phyloP scores from a whole-genome alignment of 2,329 filamentous ascomycete species.

The Sodiomyces alkalinus region DNA sequence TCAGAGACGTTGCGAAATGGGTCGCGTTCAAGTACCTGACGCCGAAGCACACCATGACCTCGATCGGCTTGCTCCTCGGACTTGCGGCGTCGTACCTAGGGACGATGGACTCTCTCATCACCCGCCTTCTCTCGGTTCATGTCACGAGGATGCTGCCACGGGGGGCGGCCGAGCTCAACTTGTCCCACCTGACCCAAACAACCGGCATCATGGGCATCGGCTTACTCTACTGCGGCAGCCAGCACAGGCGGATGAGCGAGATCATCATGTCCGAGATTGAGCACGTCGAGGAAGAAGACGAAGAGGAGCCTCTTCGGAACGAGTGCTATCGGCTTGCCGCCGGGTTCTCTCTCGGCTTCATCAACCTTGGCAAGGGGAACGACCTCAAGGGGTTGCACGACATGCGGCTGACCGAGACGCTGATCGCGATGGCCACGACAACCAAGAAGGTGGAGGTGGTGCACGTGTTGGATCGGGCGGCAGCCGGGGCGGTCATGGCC shows the following conservation, averaged over 20 bases:
- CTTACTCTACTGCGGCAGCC: slow-evolving; percentile 82
- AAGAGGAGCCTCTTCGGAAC: slow-evolving; percentile 73
- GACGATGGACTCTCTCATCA: slow-evolving; percentile 94
- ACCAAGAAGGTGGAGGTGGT: slow-evolving; percentile 85
- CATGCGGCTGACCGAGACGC: slow-evolving; percentile 80
- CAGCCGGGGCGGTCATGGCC: slow-evolving; percentile 83
- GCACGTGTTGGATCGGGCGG: slow-evolving; percentile 83
- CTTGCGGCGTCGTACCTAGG: slow-evolving; percentile 88
- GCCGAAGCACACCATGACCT: slow-evolving; percentile 98
- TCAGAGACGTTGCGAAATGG: slow-evolving; percentile 94
- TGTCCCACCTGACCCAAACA: slow-evolving; percentile 86
- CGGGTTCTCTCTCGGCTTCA: slow-evolving; percentile 83
- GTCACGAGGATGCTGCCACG: slow-evolving; percentile 87
- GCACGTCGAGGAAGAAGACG: slow-evolving; percentile 62
- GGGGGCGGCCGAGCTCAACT: slow-evolving; percentile 83
- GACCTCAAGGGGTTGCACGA: slow-evolving; percentile 82
- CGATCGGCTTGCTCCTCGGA: slow-evolving; percentile 83
- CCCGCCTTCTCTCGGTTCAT: slow-evolving; percentile 83
- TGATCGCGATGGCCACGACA: slow-evolving; percentile 72
- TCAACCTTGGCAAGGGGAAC: slow-evolving; percentile 84
- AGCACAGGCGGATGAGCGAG: slow-evolving; percentile 96
- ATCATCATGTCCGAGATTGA: slow-evolving; percentile 98
- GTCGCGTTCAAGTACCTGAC: slow-evolving; percentile 98
- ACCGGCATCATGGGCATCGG: slow-evolving; percentile 96
- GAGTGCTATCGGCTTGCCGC: slow-evolving; percentile 95